Percentiles rank a stretch among this genome's conserved stretches.
Evolutionary conservation across 1,139 yeast species (phyloP).

Genomic region (Zygoascus meyerae): DNA sequence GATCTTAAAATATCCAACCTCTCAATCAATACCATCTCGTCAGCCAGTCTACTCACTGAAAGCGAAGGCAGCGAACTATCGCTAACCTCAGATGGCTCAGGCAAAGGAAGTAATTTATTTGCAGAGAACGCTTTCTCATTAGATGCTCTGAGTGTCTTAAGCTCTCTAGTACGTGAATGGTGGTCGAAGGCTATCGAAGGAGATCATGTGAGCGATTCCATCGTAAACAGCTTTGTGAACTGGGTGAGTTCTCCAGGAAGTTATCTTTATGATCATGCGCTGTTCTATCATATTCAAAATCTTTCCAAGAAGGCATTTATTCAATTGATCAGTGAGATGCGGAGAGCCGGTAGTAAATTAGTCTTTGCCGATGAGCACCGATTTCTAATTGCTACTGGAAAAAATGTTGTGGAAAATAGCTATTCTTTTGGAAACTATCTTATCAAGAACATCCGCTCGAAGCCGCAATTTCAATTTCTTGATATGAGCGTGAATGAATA

Average conservation of each 20-base stretch:
- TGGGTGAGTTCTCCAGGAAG: constrained; percentile 85
- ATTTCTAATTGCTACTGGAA: constrained; percentile 66
- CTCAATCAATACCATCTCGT: constrained; percentile 77
- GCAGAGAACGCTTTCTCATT: constrained; percentile 67
- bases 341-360: constrained; percentile 67
- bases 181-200: constrained; percentile 85
- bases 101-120: constrained; percentile 17
- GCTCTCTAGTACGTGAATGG: constrained; percentile 78
- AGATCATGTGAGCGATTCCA: constrained; percentile 69
- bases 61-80: constrained; percentile 85
- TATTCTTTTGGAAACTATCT: constrained; percentile 91
- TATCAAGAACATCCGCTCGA: constrained; percentile 70
- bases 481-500: constrained; percentile 70
- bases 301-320: constrained; percentile 76
- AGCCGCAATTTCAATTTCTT: constrained; percentile 75
- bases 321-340: constrained; percentile 77
- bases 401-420: constrained; percentile 76
- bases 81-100: constrained; percentile 31
- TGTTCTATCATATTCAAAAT: constrained; percentile 84
- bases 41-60: constrained; percentile 77
- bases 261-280: constrained; percentile 64
- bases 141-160: constrained; percentile 64
- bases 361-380: constrained; percentile 79
- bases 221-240: constrained; percentile 74
- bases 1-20: constrained; percentile 77